Evolutionary conservation across 2,329 filamentous ascomycete species (phyloP).

Genomic region (Pseudogymnoascus sp.): DNA sequence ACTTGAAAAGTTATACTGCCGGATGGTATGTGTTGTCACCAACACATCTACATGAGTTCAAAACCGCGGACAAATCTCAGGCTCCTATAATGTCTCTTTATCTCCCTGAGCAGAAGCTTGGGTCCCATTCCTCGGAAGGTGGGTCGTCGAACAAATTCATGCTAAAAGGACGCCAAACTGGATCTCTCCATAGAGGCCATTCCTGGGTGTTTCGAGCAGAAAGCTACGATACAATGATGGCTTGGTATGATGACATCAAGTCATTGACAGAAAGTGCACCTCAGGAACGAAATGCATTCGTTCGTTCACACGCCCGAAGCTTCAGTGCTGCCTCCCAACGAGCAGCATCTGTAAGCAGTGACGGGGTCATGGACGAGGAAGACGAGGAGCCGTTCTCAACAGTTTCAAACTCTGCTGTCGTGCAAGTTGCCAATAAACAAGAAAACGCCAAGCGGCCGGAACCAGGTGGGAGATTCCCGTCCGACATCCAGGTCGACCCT

Average conservation of each 20-base stretch:
- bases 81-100: conserved; percentile 94
- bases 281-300: conserved; percentile 80
- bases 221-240: conserved; percentile 87
- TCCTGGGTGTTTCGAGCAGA: conserved; percentile 66
- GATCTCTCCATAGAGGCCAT: conserved; percentile 76
- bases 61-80: conserved; percentile 88
- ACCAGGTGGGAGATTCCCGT: conserved; percentile 95
- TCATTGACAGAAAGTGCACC: conserved; percentile 79
- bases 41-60: conserved; percentile 97
- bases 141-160: conserved; percentile 96
- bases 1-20: conserved; percentile 91
- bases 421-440: conserved; percentile 40
- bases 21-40: conserved; percentile 68
- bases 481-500: conserved; percentile 75
- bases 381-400: conserved; percentile 56
- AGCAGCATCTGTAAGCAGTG: conserved; percentile 60
- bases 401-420: conserved; percentile 46
- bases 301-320: conserved; percentile 71
- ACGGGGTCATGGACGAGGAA: conserved; percentile 68
- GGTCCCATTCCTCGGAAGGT: conserved; percentile 73
- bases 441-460: conserved; percentile 60
- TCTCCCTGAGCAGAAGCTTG: conserved; percentile 88
- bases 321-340: conserved; percentile 55
- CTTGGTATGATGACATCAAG: conserved; percentile 92
- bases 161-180: conserved; percentile 90